Evolutionary conservation across 495 filamentous ascomycete genomes (phyloP), one percentile per base, ranked within the genome.

Genomic region (Hypoxylon cercidicola): DNA sequence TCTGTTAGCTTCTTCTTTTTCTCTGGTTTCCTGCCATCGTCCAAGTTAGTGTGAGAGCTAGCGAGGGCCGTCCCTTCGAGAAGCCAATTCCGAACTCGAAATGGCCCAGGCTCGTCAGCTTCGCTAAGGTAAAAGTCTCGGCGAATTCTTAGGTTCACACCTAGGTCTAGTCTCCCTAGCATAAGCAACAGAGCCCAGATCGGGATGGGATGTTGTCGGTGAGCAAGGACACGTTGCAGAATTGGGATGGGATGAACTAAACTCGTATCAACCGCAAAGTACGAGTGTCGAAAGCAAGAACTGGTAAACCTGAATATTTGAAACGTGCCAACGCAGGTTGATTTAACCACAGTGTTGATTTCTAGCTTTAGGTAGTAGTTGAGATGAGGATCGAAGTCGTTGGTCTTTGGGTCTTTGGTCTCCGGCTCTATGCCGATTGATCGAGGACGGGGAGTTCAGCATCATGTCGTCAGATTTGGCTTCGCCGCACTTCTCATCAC

Each of bases 221-320:
- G 35, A 19, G 19, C 39, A 64, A 35, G 54, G 62, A 57, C 34
- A 21, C 39, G 40, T 59, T 59, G 25, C 55, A 48, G 35, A 35
- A 47, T 50, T 16, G 8, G 18, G 45, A 41, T 28, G 13, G 21
- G 20, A 23, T 16, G 21, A 15, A 32, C 30, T 32, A 28, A 28
- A 7, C 25, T 28, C 25, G 25, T 28, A 28, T 28, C 25, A 28
- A 45, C 9, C n/a, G 20, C 47, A 10, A 56, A 45, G 34, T 32
- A 6, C 30, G 11, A 20, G 34, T n/a, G 39, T 19, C 8, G 37
- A n/a, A 19, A 48, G 19, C 23, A 25, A 35, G n/a, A 56, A 39
- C 32, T 3, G 21, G 13, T 15, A 47, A 34, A 48, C 39, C 10
- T 48, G 48, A 56, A 23, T 18, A 32, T 32, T 59, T 59, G 55